Evolutionary conservation across 192 early-diverging fungal species (phyloP).

Genomic region (Coemansia guatemalensis): DNA sequence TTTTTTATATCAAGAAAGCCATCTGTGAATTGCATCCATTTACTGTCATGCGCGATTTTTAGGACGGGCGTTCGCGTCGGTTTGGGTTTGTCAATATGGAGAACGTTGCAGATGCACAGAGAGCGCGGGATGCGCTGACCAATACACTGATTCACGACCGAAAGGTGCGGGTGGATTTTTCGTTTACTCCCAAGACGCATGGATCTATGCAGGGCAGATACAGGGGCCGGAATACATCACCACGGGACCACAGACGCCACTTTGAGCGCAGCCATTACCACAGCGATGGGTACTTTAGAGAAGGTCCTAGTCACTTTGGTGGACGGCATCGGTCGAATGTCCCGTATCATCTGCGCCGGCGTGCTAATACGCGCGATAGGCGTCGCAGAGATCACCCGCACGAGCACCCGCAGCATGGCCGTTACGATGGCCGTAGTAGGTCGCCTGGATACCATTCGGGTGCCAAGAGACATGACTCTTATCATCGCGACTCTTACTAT

Average conservation of each 20-base stretch:
- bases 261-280: not conserved
- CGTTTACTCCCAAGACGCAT: conserved; percentile 36
- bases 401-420: conserved; percentile 8
- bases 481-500: conserved; percentile 10
- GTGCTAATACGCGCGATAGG: conserved; percentile 40
- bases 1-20: not conserved
- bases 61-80: conserved; percentile 47
- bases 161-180: conserved; percentile 46
- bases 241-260: not conserved
- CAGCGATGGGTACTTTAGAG: conserved; percentile 4
- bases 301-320: not conserved
- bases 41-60: conserved; percentile 2
- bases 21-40: conserved; percentile 5
- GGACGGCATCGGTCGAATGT: not conserved
- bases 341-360: conserved; percentile 25
- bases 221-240: conserved; percentile 32
- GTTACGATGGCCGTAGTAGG: conserved; percentile 28
- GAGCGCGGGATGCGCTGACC: conserved; percentile 25
- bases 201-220: conserved; percentile 33
- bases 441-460: conserved; percentile 26
- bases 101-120: conserved; percentile 29
- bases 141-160: conserved; percentile 38
- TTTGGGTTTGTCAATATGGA: conserved; percentile 50
- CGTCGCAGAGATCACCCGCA: conserved; percentile 33
- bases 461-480: conserved; percentile 6